Evolutionary conservation across 2,329 filamentous ascomycete genomes (phyloP).

Genomic region (Cladophialophora psammophila): DNA sequence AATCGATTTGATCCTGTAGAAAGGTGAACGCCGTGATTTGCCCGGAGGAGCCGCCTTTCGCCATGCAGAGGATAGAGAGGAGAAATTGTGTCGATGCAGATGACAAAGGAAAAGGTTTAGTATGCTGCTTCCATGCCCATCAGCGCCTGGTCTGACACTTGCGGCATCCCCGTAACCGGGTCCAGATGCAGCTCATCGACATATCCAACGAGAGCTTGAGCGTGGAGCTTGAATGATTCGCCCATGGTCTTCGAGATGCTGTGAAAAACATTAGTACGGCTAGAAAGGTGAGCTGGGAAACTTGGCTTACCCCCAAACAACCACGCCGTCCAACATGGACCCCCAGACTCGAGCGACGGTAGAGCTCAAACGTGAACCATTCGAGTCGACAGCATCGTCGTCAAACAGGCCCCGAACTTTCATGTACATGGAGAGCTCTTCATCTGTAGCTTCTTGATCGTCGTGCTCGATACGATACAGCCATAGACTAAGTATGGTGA

Average conservation of each 20-base stretch:
- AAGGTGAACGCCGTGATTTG: slow-evolving; percentile 18
- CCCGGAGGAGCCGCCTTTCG: slow-evolving; percentile 21
- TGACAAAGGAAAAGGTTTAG: slow-evolving; percentile 28
- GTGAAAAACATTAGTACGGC: slow-evolving; percentile 46
- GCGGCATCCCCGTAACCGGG: slow-evolving; percentile 43
- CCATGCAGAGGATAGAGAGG: slow-evolving; percentile 31
- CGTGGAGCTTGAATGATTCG: slow-evolving; percentile 96
- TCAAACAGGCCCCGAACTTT: slow-evolving; percentile 66
- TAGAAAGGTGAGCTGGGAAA: background rate
- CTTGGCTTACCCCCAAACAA: slow-evolving; percentile 93
- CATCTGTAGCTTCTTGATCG: slow-evolving; percentile 84
- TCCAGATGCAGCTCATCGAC: slow-evolving; percentile 74
- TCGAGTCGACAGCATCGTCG: slow-evolving; percentile 84
- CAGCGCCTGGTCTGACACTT: slow-evolving; percentile 36
- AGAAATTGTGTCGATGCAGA: slow-evolving; percentile 17
- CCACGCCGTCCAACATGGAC: slow-evolving; percentile 96
- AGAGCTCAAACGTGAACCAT: slow-evolving; percentile 87
- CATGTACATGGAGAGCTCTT: slow-evolving; percentile 88
- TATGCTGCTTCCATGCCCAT: slow-evolving; percentile 39
- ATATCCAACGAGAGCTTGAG: slow-evolving; percentile 92
- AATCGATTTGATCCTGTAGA: slow-evolving; percentile 14
- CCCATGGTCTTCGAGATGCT: slow-evolving; percentile 82
- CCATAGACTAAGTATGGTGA: slow-evolving; percentile 98
- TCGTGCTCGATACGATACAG: slow-evolving; percentile 99
- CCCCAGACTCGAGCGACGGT: slow-evolving; percentile 95